Evolutionary conservation across 2,329 filamentous ascomycete genomes (phyloP).

Genomic region (Microthyrium microscopicum): DNA sequence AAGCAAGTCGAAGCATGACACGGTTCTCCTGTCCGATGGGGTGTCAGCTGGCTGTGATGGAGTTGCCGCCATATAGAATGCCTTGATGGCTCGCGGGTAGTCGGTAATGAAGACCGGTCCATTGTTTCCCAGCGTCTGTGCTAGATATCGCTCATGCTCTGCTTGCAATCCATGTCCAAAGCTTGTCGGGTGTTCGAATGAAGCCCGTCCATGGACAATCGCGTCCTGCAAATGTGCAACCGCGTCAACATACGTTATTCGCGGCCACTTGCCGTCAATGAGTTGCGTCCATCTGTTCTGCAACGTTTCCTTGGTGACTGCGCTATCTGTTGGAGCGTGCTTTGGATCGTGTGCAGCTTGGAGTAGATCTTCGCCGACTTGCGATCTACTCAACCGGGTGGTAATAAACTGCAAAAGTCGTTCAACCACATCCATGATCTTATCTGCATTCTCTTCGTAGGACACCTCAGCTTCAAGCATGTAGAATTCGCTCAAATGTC

Average conservation of each 20-base stretch:
- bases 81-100: constrained; percentile 78
- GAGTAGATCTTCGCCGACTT: constrained; percentile 39
- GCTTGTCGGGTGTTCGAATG: constrained; percentile 50
- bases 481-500: constrained; percentile 94
- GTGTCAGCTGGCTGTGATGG: constrained; percentile 24
- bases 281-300: constrained; percentile 58
- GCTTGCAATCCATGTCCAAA: constrained; percentile 68
- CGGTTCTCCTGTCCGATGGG: too few relatives aligned
- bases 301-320: constrained; percentile 35
- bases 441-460: constrained; percentile 53
- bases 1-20: constrained; percentile 80
- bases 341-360: constrained; percentile 18
- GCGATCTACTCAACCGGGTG: constrained; percentile 30
- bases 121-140: constrained; percentile 44
- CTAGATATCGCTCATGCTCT: constrained; percentile 84
- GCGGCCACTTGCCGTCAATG: constrained; percentile 57
- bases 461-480: constrained; percentile 90
- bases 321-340: constrained; percentile 11
- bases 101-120: constrained; percentile 79
- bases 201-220: constrained; percentile 27
- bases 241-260: constrained; percentile 68
- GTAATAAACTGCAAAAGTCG: constrained; percentile 50
- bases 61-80: constrained; percentile 84
- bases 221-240: constrained; percentile 50
- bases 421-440: constrained; percentile 68